These are phyloP conservation scores for Letharia columbiana DNA, from an alignment of 495 filamentous ascomycete species.

Conservation along the genomic window DNA sequence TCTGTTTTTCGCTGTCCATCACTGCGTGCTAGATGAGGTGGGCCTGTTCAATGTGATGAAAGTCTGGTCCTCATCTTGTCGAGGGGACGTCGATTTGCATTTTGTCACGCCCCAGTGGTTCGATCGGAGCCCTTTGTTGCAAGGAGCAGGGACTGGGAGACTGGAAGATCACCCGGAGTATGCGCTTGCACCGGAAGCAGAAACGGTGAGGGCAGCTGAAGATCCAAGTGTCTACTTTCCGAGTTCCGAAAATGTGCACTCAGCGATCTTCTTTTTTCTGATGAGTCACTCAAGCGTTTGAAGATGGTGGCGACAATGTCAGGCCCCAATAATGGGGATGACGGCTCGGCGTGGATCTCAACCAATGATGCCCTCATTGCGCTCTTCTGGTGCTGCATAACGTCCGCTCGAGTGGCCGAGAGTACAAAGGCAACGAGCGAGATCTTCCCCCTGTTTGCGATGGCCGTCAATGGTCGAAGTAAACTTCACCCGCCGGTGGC, in stretches of 20 bases:
- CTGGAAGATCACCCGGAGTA: conserved; percentile 19
- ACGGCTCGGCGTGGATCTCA: conserved; percentile 8
- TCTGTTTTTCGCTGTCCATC: conserved; percentile 39
- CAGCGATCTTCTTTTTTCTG: conserved; percentile 12
- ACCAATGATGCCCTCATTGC: conserved; percentile 22
- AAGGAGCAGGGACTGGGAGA: conserved; percentile 14
- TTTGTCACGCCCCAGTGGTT: conserved; percentile 13
- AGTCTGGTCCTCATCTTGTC: conserved; percentile 15
- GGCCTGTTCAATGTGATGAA: conserved; percentile 13
- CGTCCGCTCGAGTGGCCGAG: conserved; percentile 10
- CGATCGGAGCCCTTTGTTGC: conserved; percentile 12
- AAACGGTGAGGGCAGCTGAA: conserved; percentile 5
- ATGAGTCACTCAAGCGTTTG: conserved; percentile 9
- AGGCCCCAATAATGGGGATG: background rate
- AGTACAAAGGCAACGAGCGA: background rate
- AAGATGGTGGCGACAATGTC: conserved; percentile 2
- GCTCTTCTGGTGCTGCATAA: conserved; percentile 22
- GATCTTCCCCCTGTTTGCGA: conserved; percentile 9
- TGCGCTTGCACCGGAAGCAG: conserved; percentile 11
- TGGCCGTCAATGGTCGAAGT: conserved; percentile 14
- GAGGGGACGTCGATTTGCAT: conserved; percentile 7
- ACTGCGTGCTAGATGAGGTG: conserved; percentile 39
- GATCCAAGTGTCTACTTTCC: conserved; percentile 6
- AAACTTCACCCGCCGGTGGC: conserved; percentile 12
- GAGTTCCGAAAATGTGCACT: conserved; percentile 2